Percentiles rank a stretch among this genome's conserved stretches.
Evolutionary conservation across 2,329 filamentous ascomycete species (phyloP).

Genomic region (Microdochium nivale): DNA sequence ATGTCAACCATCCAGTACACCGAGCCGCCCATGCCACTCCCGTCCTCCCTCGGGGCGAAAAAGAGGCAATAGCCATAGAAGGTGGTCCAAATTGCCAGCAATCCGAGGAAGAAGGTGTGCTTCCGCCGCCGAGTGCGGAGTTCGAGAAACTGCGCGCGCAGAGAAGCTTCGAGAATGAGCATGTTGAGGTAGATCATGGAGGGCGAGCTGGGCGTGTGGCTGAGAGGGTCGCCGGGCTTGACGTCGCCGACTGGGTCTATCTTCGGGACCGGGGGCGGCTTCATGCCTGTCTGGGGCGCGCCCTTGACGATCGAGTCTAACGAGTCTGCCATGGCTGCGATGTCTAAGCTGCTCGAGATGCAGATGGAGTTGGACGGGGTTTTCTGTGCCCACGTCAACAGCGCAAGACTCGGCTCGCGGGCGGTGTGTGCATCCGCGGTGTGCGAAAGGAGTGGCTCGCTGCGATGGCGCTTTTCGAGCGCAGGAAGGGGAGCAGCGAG

Average conservation of each 20-base stretch:
- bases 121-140: constrained; percentile 81
- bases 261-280: constrained; percentile 33
- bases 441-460: background rate
- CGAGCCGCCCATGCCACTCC: constrained; percentile 79
- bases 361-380: background rate
- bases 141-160: constrained; percentile 87
- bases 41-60: constrained; percentile 92
- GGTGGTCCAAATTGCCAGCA: constrained; percentile 71
- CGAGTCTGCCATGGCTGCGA: constrained; percentile 47
- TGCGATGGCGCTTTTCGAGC: background rate
- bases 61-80: constrained; percentile 88
- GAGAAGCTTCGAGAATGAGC: constrained; percentile 87
- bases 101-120: constrained; percentile 82
- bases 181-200: constrained; percentile 98
- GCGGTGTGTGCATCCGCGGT: background rate
- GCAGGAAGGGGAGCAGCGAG: background rate
- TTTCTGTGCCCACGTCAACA: background rate
- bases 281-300: constrained; percentile 57
- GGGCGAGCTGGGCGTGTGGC: constrained; percentile 77
- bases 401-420: background rate
- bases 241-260: constrained; percentile 33
- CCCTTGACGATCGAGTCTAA: constrained; percentile 92
- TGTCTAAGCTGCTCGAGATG: background rate
- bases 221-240: constrained; percentile 61
- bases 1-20: constrained; percentile 96